Conservation (phyloP, 371 early-diverging fungal species). For the Lichtheimia ramosa region DNA sequence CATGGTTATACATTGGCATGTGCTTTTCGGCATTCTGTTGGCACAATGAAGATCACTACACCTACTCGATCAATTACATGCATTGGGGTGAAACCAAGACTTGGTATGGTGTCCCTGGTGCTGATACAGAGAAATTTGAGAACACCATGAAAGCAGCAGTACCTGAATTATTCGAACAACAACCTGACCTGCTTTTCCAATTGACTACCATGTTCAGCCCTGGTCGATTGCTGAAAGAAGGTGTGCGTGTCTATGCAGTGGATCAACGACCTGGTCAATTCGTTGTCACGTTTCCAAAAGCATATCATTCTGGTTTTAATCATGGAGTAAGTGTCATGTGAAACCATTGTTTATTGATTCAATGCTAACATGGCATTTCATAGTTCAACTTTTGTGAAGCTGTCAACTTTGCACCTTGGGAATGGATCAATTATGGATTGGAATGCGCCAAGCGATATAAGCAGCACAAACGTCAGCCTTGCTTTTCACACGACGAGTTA, state of each 20-base stretch:
- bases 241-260: conserved; percentile 76
- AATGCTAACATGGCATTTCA: not conserved
- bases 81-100: conserved; percentile 97
- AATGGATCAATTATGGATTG: conserved; percentile 88
- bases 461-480: conserved; percentile 77
- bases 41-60: conserved; percentile 97
- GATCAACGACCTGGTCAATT: conserved; percentile 95
- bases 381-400: conserved; percentile 95
- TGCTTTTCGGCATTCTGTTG: conserved; percentile 96
- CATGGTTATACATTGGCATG: conserved; percentile 98
- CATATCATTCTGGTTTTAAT: conserved; percentile 96
- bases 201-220: conserved; percentile 92
- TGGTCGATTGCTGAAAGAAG: conserved; percentile 65
- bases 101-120: conserved; percentile 95
- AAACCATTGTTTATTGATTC: not conserved
- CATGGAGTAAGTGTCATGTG: conserved; percentile 73
- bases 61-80: conserved; percentile 94
- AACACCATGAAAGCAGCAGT: conserved; percentile 75
- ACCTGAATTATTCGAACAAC: conserved; percentile 87
- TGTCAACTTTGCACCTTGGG: conserved; percentile 92
- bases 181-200: conserved; percentile 92
- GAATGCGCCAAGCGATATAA: conserved; percentile 82
- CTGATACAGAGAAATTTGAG: conserved; percentile 83
- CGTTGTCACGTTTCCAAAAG: conserved; percentile 93
- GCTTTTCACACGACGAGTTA: conserved; percentile 93